Conservation (phyloP, 2,329 filamentous ascomycete species). For the Helotiales sp. region DNA sequence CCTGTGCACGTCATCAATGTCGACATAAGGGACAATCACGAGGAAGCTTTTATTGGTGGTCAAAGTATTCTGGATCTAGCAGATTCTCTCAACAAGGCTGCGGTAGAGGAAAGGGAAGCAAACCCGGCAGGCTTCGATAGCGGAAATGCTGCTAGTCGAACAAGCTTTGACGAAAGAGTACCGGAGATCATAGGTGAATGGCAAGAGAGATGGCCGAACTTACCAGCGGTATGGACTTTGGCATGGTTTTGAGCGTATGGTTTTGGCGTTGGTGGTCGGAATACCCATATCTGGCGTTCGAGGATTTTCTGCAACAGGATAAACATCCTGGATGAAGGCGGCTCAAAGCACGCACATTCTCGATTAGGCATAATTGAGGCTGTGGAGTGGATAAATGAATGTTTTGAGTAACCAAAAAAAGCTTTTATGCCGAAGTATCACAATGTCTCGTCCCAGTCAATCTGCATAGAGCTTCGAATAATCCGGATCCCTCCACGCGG, state of each 20-base stretch:
- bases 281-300: slow-evolving; percentile 24
- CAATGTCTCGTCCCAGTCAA: background rate
- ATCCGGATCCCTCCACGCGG: background rate
- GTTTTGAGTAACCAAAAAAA: background rate
- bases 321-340: slow-evolving; percentile 3
- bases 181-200: slow-evolving; percentile 88
- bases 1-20: slow-evolving; percentile 98
- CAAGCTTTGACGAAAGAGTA: slow-evolving; percentile 87
- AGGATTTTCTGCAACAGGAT: slow-evolving; percentile 6
- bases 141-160: slow-evolving; percentile 64
- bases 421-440: slow-evolving; percentile 9
- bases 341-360: background rate
- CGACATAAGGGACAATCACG: slow-evolving; percentile 97
- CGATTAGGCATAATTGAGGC: slow-evolving; percentile 1
- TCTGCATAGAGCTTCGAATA: slow-evolving; percentile 10
- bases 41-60: slow-evolving; percentile 89
- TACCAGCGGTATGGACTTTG: slow-evolving; percentile 91
- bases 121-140: slow-evolving; percentile 66
- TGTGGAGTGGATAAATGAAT: slow-evolving; percentile 8
- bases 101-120: slow-evolving; percentile 71
- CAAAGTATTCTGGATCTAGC: slow-evolving; percentile 91
- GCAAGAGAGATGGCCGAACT: slow-evolving; percentile 91
- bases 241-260: slow-evolving; percentile 74
- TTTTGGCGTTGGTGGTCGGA: slow-evolving; percentile 17
- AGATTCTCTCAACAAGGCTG: slow-evolving; percentile 77